Evolutionary conservation across 805 yeast species (phyloP).

Genomic region (Monosporozyma yasuniensis): DNA sequence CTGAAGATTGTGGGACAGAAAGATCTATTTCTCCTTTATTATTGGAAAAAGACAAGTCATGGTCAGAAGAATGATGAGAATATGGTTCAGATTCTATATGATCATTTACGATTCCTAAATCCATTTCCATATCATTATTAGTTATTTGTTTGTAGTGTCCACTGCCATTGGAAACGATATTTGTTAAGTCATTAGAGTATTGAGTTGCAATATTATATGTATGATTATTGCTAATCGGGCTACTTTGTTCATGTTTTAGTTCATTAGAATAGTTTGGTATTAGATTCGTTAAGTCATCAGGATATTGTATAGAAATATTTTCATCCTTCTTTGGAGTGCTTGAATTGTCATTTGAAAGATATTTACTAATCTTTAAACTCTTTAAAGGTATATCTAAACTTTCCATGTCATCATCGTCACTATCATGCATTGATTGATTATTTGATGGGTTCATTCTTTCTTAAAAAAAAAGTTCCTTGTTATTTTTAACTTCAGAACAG

Average conservation of each 20-base stretch:
- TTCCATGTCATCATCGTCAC: conserved; percentile 9
- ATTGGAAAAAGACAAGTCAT: not conserved
- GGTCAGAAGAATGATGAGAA: not conserved
- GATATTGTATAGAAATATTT: not conserved
- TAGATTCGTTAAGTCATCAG: not conserved
- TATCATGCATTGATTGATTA: not conserved
- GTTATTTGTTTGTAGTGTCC: not conserved
- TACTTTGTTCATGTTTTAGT: not conserved
- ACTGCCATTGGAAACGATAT: not conserved
- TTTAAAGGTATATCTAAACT: conserved; percentile 23
- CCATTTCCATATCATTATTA: not conserved
- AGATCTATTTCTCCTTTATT: not conserved
- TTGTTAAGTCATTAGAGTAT: not conserved
- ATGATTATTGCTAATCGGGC: not conserved
- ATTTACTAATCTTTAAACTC: conserved; percentile 18
- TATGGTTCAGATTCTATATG: not conserved
- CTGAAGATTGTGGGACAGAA: not conserved
- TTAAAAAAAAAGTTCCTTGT: not conserved
- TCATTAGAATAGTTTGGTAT: not conserved
- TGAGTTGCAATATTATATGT: not conserved
- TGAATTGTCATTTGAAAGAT: conserved; percentile 1
- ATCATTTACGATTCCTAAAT: not conserved
- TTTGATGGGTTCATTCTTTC: not conserved
- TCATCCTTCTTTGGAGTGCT: not conserved
- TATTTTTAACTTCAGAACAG: not conserved